Evolutionary conservation across 805 yeast genomes (phyloP).

Genomic region (Kluyveromyces aestuarii): DNA sequence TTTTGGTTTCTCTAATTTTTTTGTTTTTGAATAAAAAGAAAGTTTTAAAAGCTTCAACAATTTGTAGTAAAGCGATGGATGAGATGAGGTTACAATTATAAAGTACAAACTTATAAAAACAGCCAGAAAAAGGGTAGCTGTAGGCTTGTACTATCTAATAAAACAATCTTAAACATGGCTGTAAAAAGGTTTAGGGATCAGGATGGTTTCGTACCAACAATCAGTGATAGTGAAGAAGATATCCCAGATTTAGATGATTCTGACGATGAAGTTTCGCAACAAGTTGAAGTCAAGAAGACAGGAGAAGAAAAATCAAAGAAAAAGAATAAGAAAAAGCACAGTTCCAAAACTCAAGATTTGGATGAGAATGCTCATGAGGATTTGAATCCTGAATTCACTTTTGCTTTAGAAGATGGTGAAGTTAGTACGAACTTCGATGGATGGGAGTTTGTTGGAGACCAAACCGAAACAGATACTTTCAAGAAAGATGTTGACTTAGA

Average conservation of each 20-base stretch:
- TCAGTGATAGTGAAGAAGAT: constrained; percentile 69
- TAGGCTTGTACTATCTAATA: background rate
- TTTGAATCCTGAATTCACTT: constrained; percentile 65
- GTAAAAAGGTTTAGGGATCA: constrained; percentile 17
- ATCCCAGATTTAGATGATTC: constrained; percentile 43
- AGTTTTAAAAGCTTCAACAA: constrained; percentile 1
- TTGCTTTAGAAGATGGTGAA: constrained; percentile 54
- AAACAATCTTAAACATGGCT: background rate
- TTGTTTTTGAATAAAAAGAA: background rate
- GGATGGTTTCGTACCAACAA: constrained; percentile 58
- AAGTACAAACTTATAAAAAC: background rate
- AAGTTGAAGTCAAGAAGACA: constrained; percentile 15
- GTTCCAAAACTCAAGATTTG: constrained; percentile 19
- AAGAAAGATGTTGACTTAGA: constrained; percentile 76
- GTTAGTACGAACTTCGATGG: constrained; percentile 47
- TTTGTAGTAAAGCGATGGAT: constrained; percentile 2
- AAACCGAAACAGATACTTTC: constrained; percentile 12
- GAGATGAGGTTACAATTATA: constrained; percentile 5
- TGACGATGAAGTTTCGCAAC: constrained; percentile 33
- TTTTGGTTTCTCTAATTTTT: background rate
- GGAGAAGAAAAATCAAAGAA: constrained; percentile 18
- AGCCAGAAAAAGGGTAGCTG: background rate
- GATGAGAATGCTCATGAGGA: constrained; percentile 40
- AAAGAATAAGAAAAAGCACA: constrained; percentile 12
- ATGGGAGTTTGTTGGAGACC: constrained; percentile 67